A percentile compares a stretch with the other conserved stretches of the same genome.
phyloP scores from a whole-genome alignment of 352 stramenopile genomes.

The Blastocystis sp. region DNA sequence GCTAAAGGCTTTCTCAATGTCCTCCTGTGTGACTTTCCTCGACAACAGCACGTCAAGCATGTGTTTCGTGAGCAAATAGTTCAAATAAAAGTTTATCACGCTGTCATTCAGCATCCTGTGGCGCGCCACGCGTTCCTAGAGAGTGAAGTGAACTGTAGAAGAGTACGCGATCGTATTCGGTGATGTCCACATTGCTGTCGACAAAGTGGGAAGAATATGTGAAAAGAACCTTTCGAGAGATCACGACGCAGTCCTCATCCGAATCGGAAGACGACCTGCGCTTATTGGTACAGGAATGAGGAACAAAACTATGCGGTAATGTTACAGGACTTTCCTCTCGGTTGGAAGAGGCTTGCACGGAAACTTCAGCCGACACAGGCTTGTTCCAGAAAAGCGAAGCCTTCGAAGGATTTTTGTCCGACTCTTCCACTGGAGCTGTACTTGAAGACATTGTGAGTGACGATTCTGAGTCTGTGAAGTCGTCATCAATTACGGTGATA shows the following conservation, averaged over 20 bases:
- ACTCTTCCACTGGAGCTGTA: not conserved
- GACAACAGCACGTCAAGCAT: not conserved
- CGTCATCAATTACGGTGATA: too few relatives aligned
- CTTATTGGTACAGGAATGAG: not conserved
- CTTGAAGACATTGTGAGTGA: too few relatives aligned
- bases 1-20: not conserved
- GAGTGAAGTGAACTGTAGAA: not conserved
- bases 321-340: not conserved
- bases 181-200: constrained; percentile 6
- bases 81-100: constrained; percentile 53
- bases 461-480: too few relatives aligned
- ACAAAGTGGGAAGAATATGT: constrained; percentile 10
- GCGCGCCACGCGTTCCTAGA: not conserved
- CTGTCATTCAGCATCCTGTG: constrained; percentile 17
- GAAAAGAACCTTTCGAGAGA: constrained; percentile 34
- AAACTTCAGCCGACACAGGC: too few relatives aligned
- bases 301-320: not conserved
- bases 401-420: not conserved
- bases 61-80: constrained; percentile 14
- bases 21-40: not conserved
- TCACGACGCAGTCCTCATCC: not conserved
- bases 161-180: not conserved
- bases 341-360: not conserved
- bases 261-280: not conserved
- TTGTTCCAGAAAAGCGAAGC: not conserved